Evolutionary conservation across 1,284 basidiomycete species (phyloP), one percentile per base, ranked within the genome.

Genomic region (Dichomitus squalens): DNA sequence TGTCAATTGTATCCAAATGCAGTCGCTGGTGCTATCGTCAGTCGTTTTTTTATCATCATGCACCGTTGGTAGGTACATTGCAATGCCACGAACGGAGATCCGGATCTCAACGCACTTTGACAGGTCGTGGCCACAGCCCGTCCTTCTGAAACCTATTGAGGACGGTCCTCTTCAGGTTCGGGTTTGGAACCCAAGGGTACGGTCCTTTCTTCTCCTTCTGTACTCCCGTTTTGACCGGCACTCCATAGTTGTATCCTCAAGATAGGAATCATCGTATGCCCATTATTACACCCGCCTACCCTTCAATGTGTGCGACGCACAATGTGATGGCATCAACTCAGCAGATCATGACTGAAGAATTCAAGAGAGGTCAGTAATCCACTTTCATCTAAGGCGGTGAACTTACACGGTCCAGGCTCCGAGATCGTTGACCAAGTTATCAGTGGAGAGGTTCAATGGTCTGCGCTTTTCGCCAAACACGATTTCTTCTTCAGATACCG

Each of bases 201-300:
- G 76, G n/a, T 14, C 23, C 12, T 31, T 18, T 21, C 9, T 4
- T 34, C 29, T 34, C 11, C n/a, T n/a, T 20, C n/a, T 33, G 9
- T 20, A 3, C 20, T 7, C 20, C 20, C 18, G 29, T 3, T 31
- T 11, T 31, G 12, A 47, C 31, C 51, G 35, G 18, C 39, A 29
- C 40, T 18, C 16, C 38, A 0, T 48, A 96, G 92, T 77, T 98
- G 54, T 98, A 99, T 74, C 93, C 95, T 1, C 85, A 88, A 63
- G 97, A 99, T 75, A 85, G 93, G 59, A 84, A 91, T 34, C 97
- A 99, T 76, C 86, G 95, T 59, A 99, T 99, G 97, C 97, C 97
- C 16, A 98, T 99, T 70, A 99, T 99, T 68, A 99, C 96, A 0
- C 96, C 96, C 4, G 96, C 97, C n/a, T 99, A 98, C 75, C 96